phyloP scores from a whole-genome alignment of 164 flowering plant species.

The Buxus sempervirens region DNA sequence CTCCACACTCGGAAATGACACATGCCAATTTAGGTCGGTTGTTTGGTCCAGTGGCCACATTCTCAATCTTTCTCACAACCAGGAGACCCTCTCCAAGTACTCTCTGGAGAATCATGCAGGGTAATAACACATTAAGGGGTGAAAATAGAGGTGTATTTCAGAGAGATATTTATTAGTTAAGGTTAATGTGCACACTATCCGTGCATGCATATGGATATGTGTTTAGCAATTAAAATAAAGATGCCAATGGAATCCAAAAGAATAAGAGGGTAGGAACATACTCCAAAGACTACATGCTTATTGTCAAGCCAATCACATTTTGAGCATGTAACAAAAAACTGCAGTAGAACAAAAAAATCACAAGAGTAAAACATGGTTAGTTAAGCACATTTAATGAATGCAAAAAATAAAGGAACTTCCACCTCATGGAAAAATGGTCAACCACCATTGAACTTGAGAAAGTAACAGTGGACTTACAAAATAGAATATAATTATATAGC shows the following conservation, averaged over 20 bases:
- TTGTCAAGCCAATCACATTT: slow-evolving; percentile 99
- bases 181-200: too few relatives aligned
- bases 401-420: background rate
- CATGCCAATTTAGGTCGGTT: slow-evolving; percentile 88
- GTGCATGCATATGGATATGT: too few relatives aligned
- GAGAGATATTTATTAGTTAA: too few relatives aligned
- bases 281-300: slow-evolving; percentile 99
- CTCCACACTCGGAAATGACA: slow-evolving; percentile 90
- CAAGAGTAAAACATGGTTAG: background rate
- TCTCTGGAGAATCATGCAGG: slow-evolving; percentile 41
- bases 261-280: slow-evolving; percentile 28
- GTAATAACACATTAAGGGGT: too few relatives aligned
- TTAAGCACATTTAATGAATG: background rate
- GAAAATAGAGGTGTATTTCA: too few relatives aligned
- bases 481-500: background rate
- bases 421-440: background rate
- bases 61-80: slow-evolving; percentile 93
- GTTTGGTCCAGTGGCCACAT: slow-evolving; percentile 91
- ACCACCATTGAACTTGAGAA: background rate
- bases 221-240: background rate
- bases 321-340: slow-evolving; percentile 46
- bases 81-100: slow-evolving; percentile 96
- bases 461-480: background rate
- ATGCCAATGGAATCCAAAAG: background rate
- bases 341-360: slow-evolving; percentile 10